Conservation (phyloP, 495 filamentous ascomycete genomes). For the Letharia columbiana region DNA sequence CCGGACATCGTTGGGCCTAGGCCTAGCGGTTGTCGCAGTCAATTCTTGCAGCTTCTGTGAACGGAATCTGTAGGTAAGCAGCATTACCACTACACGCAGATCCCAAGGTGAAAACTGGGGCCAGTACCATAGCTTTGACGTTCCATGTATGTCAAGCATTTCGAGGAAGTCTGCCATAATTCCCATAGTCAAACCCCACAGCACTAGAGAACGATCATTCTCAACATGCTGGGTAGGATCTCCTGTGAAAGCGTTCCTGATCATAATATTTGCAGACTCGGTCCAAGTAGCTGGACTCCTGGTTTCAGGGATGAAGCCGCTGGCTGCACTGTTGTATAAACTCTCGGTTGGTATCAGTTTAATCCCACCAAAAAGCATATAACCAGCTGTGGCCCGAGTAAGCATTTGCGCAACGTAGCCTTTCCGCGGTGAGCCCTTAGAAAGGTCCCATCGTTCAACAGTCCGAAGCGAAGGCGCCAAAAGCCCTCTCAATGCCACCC, state of each 20-base stretch:
- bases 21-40: conserved; percentile 24
- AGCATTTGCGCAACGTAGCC: conserved; percentile 43
- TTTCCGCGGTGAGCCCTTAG: conserved; percentile 50
- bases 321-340: conserved; percentile 44
- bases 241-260: not conserved
- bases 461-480: conserved; percentile 55
- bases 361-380: conserved; percentile 67
- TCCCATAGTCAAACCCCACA: conserved; percentile 71
- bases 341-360: conserved; percentile 55
- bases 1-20: conserved; percentile 33
- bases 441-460: conserved; percentile 56
- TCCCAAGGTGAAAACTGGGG: conserved; percentile 66
- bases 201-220: conserved; percentile 46
- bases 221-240: not conserved
- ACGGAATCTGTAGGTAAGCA: conserved; percentile 54
- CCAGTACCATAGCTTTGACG: conserved; percentile 57
- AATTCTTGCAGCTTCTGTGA: conserved; percentile 42
- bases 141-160: conserved; percentile 54
- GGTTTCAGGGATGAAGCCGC: conserved; percentile 37
- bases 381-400: conserved; percentile 49
- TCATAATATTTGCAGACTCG: not conserved
- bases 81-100: conserved; percentile 49
- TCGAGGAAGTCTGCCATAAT: conserved; percentile 67
- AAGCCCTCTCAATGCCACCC: conserved; percentile 62
- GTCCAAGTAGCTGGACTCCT: not conserved